Evolutionary conservation across 495 filamentous ascomycete species (phyloP), one percentile per base, ranked within the genome.

Genomic region (Podospora sp.): DNA sequence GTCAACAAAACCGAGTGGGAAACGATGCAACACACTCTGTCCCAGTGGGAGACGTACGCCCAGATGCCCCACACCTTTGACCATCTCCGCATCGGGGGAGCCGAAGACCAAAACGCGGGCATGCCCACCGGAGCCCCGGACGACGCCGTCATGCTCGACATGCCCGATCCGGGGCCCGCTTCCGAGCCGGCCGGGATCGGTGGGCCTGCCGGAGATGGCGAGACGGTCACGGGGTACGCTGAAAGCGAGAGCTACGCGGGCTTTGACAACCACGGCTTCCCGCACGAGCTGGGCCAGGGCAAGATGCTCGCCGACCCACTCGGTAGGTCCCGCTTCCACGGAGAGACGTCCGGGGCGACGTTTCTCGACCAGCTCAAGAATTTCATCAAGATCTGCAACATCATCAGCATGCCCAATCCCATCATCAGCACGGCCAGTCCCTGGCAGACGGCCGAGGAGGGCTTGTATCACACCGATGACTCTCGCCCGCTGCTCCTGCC

Each of bases 401-500:
- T 68, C 18, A 68, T 75, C 8, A 33, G 8, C 29, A 33, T 33
- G 3, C 8, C 29, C 61, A 58, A 51, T 66, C 55, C 26, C 21
- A 71, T 68, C 18, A 68, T 75, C 8, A 33, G 8, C 29, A 33
- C 8, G 3, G 3, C 29, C 61, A 58, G 51, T 66, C 55, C 26
- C n/a, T n/a, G n/a, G n/a, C n/a, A n/a, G n/a, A n/a, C n/a, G n/a
- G n/a, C n/a, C 22, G 55, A 35, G 49, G 52, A 74, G 6, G 80
- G 80, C 27, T 69, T 68, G 12, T 81, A 80, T 57, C 78, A 82
- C 62, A 80, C 80, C 5, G 71, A 68, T 56, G 79, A 82, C 63
- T 81, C 80, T 0, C 71, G 73, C 8, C 78, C 78, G n/a, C 66
- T 82, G 46, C 24, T 63, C 26, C 52, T 71, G 0, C 72, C 74